Evolutionary conservation across 768 basidiomycete species (phyloP).

Genomic region (Pulveroboletus sp.): DNA sequence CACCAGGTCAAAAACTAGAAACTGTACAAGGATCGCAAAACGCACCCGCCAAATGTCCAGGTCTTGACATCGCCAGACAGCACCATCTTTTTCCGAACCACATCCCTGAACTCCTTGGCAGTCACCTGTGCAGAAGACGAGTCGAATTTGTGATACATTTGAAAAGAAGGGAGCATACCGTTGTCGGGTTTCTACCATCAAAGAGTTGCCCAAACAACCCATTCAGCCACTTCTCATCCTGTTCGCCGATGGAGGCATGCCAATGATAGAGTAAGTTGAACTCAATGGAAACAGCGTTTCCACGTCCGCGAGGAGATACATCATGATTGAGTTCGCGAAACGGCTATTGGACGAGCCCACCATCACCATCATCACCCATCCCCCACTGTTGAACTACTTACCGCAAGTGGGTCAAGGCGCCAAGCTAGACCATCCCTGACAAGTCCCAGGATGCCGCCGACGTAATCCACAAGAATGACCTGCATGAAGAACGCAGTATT

Average conservation of each 20-base stretch:
- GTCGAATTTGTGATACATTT: not conserved
- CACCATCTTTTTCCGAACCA: constrained; percentile 9
- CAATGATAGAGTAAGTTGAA: constrained; percentile 61
- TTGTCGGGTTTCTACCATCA: constrained; percentile 34
- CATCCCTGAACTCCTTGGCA: constrained; percentile 15
- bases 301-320: constrained; percentile 59
- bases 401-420: constrained; percentile 66
- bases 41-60: constrained; percentile 54
- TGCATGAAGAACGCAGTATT: constrained; percentile 72
- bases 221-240: constrained; percentile 55
- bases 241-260: constrained; percentile 57
- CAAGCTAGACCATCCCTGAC: constrained; percentile 58
- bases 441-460: constrained; percentile 68
- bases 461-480: constrained; percentile 67
- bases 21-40: not conserved
- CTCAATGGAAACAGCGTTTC: constrained; percentile 73
- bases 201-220: constrained; percentile 43
- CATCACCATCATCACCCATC: not conserved
- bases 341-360: constrained; percentile 30
- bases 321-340: constrained; percentile 49
- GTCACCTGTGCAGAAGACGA: constrained; percentile 13
- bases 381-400: constrained; percentile 18
- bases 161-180: constrained; percentile 28
- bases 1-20: not conserved
- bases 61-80: constrained; percentile 28